These are phyloP conservation scores for Grigorovia yakushimaensis DNA, from an alignment of 805 yeast species.

Conservation along the genomic window DNA sequence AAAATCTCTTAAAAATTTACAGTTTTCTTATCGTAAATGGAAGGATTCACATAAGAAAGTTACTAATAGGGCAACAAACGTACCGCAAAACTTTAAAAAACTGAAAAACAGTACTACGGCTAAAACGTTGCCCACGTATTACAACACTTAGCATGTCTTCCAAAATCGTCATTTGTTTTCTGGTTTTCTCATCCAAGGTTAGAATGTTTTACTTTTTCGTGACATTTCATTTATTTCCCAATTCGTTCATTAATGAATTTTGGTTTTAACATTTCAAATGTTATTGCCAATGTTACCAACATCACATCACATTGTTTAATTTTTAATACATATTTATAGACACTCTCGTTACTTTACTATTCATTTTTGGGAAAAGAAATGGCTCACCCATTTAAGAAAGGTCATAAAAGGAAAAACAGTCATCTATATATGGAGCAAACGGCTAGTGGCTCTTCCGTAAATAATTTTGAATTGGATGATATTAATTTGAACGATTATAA, in stretches of 20 bases:
- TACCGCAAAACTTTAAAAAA: too few species aligned
- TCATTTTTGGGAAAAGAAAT: background rate
- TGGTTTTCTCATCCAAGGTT: too few species aligned
- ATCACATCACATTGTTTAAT: too few species aligned
- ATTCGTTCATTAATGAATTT: background rate
- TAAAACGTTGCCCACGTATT: too few species aligned
- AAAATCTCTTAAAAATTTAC: background rate
- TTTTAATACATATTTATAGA: too few species aligned
- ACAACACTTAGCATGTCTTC: too few species aligned
- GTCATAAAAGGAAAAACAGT: slow-evolving; percentile 25
- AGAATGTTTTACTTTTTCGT: background rate
- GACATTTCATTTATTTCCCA: background rate
- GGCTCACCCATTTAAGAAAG: slow-evolving; percentile 3
- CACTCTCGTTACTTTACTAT: too few species aligned
- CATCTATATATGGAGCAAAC: slow-evolving; percentile 21
- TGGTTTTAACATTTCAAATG: background rate
- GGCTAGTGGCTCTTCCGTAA: slow-evolving; percentile 13
- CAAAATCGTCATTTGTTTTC: too few species aligned
- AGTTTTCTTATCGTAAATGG: too few species aligned
- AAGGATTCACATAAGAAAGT: too few species aligned
- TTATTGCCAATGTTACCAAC: background rate
- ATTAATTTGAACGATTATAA: background rate
- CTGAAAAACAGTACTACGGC: too few species aligned
- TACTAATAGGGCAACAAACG: too few species aligned
- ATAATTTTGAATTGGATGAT: slow-evolving; percentile 5